phyloP scores from a whole-genome alignment of 2,329 filamentous ascomycete genomes.

The Thelonectria rubi region DNA sequence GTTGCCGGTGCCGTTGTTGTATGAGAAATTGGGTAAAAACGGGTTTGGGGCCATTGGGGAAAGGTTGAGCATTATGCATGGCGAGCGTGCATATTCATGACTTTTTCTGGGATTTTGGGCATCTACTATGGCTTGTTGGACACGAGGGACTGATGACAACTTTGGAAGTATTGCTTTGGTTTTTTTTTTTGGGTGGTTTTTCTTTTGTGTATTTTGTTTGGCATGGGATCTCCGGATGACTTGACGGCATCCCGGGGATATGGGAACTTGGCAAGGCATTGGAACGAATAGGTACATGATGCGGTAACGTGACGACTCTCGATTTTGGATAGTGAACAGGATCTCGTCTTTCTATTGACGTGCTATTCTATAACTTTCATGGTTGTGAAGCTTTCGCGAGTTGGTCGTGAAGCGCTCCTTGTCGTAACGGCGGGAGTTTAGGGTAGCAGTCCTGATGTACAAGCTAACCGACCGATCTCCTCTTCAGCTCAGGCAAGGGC shows the following conservation, averaged over 20 bases:
- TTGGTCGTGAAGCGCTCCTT: too few species aligned
- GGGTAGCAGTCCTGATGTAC: too few species aligned
- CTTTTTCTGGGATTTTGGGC: background rate
- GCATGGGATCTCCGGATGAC: background rate
- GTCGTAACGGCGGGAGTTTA: too few species aligned
- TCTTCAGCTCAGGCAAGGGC: too few species aligned
- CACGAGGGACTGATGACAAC: background rate
- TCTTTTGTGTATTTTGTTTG: background rate
- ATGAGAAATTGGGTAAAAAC: background rate
- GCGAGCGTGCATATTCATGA: background rate
- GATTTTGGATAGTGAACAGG: background rate
- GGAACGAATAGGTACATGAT: background rate
- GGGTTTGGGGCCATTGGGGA: background rate
- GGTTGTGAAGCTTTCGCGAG: too few species aligned
- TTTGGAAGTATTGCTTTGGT: too few species aligned
- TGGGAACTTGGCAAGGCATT: background rate
- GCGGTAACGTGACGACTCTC: background rate
- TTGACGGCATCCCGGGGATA: background rate
- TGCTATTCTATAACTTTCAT: too few species aligned
- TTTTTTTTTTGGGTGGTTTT: background rate
- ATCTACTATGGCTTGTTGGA: background rate
- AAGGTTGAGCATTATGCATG: constrained; percentile 1
- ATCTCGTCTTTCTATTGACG: background rate
- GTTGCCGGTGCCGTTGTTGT: background rate
- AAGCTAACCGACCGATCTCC: too few species aligned